A percentile compares a stretch with the other conserved stretches of the same genome.
Evolutionary conservation across 208 protist genomes (phyloP).

Genomic region (Trypanosoma grayi): DNA sequence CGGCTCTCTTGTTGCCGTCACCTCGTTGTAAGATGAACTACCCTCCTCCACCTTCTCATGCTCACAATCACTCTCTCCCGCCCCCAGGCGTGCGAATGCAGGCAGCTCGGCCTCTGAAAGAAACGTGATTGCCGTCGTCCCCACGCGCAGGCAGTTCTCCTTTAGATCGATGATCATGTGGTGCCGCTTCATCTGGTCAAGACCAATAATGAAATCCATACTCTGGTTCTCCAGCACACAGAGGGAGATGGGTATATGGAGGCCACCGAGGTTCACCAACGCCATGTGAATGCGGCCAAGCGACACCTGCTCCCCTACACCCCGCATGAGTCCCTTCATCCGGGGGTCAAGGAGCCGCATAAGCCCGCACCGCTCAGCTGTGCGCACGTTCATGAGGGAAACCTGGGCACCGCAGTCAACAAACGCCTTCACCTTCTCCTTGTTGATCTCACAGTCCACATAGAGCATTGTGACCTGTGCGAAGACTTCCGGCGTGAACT

Average conservation of each 20-base stretch:
- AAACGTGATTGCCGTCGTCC: constrained; percentile 44
- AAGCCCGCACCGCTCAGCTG: constrained; percentile 86
- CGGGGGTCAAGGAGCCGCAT: constrained; percentile 87
- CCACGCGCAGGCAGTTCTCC: constrained; percentile 51
- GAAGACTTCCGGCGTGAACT: constrained; percentile 95
- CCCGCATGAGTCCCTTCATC: constrained; percentile 80
- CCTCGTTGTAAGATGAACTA: background rate
- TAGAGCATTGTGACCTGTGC: constrained; percentile 91
- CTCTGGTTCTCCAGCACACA: constrained; percentile 85
- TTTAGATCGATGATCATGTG: constrained; percentile 74
- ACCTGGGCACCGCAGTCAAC: constrained; percentile 90
- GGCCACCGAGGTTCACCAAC: constrained; percentile 66
- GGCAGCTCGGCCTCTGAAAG: constrained; percentile 55
- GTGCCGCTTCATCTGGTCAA: constrained; percentile 93
- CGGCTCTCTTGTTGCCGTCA: background rate
- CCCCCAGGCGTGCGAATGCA: constrained; percentile 4
- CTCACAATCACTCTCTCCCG: background rate
- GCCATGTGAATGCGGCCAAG: constrained; percentile 92
- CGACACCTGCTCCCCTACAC: constrained; percentile 89
- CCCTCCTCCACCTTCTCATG: background rate
- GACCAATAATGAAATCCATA: constrained; percentile 93
- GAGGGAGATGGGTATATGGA: constrained; percentile 83
- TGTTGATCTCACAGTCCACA: constrained; percentile 90
- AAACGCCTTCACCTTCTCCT: constrained; percentile 91
- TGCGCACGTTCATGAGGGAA: constrained; percentile 77